Evolutionary conservation across 257 asterid species (phyloP), one percentile per base, ranked within the genome.

Genomic region (Nemophila menziesii): DNA sequence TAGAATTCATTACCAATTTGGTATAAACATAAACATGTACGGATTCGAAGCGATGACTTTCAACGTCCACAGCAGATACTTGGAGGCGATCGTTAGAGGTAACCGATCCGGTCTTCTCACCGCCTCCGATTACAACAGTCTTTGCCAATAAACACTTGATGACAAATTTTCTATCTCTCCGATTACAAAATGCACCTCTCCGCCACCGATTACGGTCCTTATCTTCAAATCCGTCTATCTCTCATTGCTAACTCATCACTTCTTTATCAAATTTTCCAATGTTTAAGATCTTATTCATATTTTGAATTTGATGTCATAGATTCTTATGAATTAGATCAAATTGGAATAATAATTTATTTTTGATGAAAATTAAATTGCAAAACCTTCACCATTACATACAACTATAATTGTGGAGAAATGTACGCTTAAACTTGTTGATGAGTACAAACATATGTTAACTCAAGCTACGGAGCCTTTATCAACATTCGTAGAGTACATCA

Each of bases 151-250:
- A 63, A 77, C 73, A 55, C 70, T 83, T 6, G 95, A 83, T 22
- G n/a, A n/a, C n/a, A n/a, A n/a, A n/a, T n/a, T n/a, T n/a, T n/a
- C n/a, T n/a, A n/a, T n/a, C n/a, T n/a, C n/a, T n/a, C 6, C 36
- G 95, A 84, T 57, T 72, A 79, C 64, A 80, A 84, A 72, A 84
- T 80, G 95, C 95, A 84, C 55, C 95, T 84, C 26, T 74, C 95
- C 37, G 95, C 95, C 68, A 84, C 93, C 55, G 92, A 84, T 66
- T 84, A 84, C 62, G 95, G 93, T 22, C 73, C 93, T 16, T 80
- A 77, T 53, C 95, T 84, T 49, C 93, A 84, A 54, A 84, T 80
- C 38, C 93, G 94, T 82, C 20, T 14, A 82, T n/a, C n/a, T n/a
- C 62, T 48, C n/a, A n/a, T n/a, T n/a, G n/a, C n/a, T n/a, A n/a